Base-by-base conservation (phyloP, 1,284 basidiomycete genomes). In the Vanrija sp. region DNA sequence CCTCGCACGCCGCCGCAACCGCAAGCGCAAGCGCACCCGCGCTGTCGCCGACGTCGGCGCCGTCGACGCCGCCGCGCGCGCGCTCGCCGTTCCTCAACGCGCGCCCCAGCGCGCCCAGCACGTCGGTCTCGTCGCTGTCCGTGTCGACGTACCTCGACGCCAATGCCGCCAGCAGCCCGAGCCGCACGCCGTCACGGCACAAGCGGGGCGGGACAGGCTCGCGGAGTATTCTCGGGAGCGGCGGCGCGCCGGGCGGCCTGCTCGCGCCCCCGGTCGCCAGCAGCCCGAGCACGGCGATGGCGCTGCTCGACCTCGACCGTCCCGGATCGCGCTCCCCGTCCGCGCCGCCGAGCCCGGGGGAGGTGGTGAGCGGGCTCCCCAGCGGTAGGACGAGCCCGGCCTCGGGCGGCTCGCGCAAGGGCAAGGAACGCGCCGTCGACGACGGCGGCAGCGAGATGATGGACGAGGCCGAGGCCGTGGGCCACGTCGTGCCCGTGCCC, bases 391-490 rank as follows among this genome's bases (percentile, higher is more conserved):
- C 40, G 19, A 42, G 40, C n/a, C n/a, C 40, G n/a, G 19, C 40
- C 6, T 21, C 40, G 8, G 40, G 40, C 3, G 6, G 7, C 7
- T 50, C 50, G 15, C 40, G 52, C 12, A 55, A 55, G 53, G 53
- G 57, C 38, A 59, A 59, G 43, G 57, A 59, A 18, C 49, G 57
- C 12, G 57, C 46, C 15, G 19, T 18, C 43, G 49, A 54, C n/a
- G 50, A 40, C 16, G 50, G 14, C 2, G 47, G 19, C 3, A 43
- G 46, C 9, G 43, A 51, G 12, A 43, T 48, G 34, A 40, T 45
- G n/a, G 46, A 25, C 16, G 45, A 34, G 18, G 44, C 34, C 21
- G 49, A 29, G 6, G 50, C 18, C 2, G 43, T 38, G 6, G 18
- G 43, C 16, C 34, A 23, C n/a, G 43, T 26, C 3, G 50, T 38